phyloP scores from a whole-genome alignment of 495 filamentous ascomycete genomes.

The Ramalina intermedia region DNA sequence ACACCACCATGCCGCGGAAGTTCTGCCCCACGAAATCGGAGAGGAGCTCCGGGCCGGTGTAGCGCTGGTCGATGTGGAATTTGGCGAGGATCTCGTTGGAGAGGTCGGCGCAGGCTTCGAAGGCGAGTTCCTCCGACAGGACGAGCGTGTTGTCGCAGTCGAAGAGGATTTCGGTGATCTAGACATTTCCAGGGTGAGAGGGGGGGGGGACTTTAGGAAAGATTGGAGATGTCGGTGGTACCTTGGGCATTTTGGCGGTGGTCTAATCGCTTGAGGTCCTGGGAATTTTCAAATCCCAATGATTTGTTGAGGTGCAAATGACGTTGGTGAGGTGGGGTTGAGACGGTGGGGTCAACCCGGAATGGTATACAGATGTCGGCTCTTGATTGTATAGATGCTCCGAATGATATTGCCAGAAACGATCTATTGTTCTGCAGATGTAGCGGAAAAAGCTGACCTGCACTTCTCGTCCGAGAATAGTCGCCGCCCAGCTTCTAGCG shows the following conservation, averaged over 20 bases:
- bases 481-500: too few species aligned
- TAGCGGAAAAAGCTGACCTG: too few species aligned
- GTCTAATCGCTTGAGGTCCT: neutral
- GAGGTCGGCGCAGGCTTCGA: conserved; percentile 85
- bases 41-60: conserved; percentile 68
- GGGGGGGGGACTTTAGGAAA: neutral
- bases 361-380: too few species aligned
- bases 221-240: conserved; percentile 9
- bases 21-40: conserved; percentile 88
- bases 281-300: neutral
- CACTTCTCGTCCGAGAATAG: too few species aligned
- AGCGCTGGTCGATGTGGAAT: conserved; percentile 50
- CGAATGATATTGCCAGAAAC: too few species aligned
- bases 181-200: conserved; percentile 8
- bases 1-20: conserved; percentile 81
- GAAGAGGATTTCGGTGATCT: conserved; percentile 77
- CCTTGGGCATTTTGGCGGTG: conserved; percentile 31
- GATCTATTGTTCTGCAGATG: too few species aligned
- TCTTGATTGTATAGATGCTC: too few species aligned
- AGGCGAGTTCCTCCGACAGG: conserved; percentile 81
- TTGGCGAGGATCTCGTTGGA: conserved; percentile 76
- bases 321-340: too few species aligned
- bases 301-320: too few species aligned
- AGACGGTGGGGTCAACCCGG: too few species aligned
- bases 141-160: conserved; percentile 98